Evolutionary conservation across 2,329 filamentous ascomycete species (phyloP), one percentile per base, ranked within the genome.

Genomic region (Xylogone sp.): DNA sequence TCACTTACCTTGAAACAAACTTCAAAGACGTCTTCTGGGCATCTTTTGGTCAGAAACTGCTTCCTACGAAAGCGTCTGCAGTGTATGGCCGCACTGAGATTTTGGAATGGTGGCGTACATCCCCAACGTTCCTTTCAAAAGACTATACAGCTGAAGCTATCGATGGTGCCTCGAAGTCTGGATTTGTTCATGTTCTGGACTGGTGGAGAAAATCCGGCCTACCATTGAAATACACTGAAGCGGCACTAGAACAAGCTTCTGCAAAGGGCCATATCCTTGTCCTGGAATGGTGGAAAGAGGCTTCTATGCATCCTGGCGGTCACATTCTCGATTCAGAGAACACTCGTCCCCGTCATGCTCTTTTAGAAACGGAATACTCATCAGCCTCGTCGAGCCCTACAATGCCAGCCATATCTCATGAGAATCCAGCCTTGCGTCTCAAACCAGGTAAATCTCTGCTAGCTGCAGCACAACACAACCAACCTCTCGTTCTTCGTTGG

Each of bases 201-300:
- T 96, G 90, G 88, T 97, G 93, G 93, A 87, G 88, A 66, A 79
- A 86, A 20, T 90, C 87, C 0, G 88, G 87, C 1, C 76, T 97
- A 1, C 83, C 86, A 2, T 76, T 97, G 19, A 86, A 89, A 59
- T 96, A 94, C 69, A 96, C 88, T 10, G 90, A 96, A 66, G 79
- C 84, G 4, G 90, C 93, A 0, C 79, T 97, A 18, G 93, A 97
- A 69, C 87, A 92, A 62, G 92, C 93, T 24, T 93, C 87, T 53
- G 85, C 85, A 3, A 87, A 90, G 62, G 91, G 92, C 7, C 88
- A 94, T 58, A 77, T 96, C n/a, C 74, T 83, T 6, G 90, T 97
- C 1, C 78, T 97, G 1, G 87, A 95, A 61, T 97, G 93, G 93
- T 97, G 93, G 93, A 88, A 89, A 60, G 80, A 86, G 53, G 84